Evolutionary conservation across 179 eudicot genomes (phyloP), one percentile per base, ranked within the genome.

Genomic region (Pouteria campechiana): DNA sequence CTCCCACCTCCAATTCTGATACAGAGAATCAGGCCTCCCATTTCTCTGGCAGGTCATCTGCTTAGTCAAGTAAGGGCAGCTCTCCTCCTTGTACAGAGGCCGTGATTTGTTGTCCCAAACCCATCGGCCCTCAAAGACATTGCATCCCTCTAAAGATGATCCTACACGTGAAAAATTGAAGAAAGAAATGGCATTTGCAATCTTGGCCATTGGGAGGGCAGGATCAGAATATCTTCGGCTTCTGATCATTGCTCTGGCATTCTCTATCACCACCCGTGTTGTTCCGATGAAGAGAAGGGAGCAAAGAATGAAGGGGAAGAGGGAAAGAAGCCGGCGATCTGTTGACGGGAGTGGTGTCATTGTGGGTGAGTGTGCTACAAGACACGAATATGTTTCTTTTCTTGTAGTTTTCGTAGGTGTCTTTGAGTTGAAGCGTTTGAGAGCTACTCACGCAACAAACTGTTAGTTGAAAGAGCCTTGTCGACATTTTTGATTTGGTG

Each of bases 1-100:
- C 57, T 81, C 86, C 97, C 97, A 89, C 46, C 70, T 78, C 97
- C 97, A 86, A 44, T 69, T 74, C 75, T 86, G 81, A 54, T 89
- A 89, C 25, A 49, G 29, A 45, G 75, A 48, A 76, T 89, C 93
- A 39, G 90, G 85, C 28, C 97, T 78, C 4, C 95, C 97, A 68
- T 89, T 89, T 32, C 65, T 78, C 33, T 65, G 68, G 54, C 97
- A 89, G 36, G 93, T 71, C 18, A 83, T 84, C 53, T 89, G 95
- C 53, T 85, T 89, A 15, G 86, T 95, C 66, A 89, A 59, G 54
- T 46, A 79, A 44, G 83, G 58, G 36, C 97, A 89, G 16, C 79
- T 74, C 21, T 79, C 73, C 61, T 89, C 97, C 36, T 51, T 59
- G 49, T 86, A 89, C 5, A 72, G 59, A 13, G 93, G 95, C 16